Conservation (phyloP, 2,329 filamentous ascomycete species). For the Diaporthe vexans region DNA sequence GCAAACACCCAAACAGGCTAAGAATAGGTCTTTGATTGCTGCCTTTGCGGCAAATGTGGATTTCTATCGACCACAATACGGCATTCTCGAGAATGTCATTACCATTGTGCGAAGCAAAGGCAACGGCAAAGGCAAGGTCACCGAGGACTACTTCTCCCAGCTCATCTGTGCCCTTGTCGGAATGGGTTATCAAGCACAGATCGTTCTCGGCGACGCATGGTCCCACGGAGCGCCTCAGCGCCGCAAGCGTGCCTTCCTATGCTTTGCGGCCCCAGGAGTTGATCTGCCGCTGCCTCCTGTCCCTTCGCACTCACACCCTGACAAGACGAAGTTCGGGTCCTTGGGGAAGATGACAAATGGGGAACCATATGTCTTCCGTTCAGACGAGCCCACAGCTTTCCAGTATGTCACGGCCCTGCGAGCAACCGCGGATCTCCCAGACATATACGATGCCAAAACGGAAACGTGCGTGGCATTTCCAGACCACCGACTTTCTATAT, state of each 20-base stretch:
- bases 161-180: constrained; percentile 80
- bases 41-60: constrained; percentile 83
- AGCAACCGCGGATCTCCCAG: constrained; percentile 72
- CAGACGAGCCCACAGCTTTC: constrained; percentile 70
- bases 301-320: constrained; percentile 74
- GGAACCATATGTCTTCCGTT: constrained; percentile 68
- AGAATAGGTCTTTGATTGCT: constrained; percentile 83
- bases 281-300: constrained; percentile 67
- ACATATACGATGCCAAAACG: constrained; percentile 71
- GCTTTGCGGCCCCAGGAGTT: constrained; percentile 77
- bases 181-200: constrained; percentile 81
- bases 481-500: constrained; percentile 72
- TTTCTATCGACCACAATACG: constrained; percentile 81
- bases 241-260: constrained; percentile 78
- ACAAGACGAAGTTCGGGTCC: constrained; percentile 46
- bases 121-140: constrained; percentile 50
- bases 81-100: constrained; percentile 82
- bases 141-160: constrained; percentile 78
- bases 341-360: constrained; percentile 74
- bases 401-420: constrained; percentile 65
- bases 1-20: constrained; percentile 67
- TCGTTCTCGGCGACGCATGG: constrained; percentile 79
- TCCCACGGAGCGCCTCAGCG: constrained; percentile 76
- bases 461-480: constrained; percentile 75
- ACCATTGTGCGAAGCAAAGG: constrained; percentile 67